phyloP scores from a whole-genome alignment of 345 rosid species.

The Salix viminalis region DNA sequence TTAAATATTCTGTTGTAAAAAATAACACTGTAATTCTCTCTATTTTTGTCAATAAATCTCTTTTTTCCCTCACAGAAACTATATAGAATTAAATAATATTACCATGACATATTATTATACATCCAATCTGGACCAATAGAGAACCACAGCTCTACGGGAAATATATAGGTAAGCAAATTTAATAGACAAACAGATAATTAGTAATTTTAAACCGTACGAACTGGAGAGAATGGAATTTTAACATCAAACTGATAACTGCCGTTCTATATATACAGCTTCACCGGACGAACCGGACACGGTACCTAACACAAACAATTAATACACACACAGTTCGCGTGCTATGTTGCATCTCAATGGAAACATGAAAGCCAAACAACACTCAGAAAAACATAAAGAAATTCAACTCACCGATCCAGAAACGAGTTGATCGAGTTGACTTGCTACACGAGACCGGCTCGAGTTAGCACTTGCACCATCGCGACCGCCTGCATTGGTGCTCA shows the following conservation, averaged over 20 bases:
- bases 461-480: slow-evolving; percentile 19
- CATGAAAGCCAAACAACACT: background rate
- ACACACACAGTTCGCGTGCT: background rate
- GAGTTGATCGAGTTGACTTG: slow-evolving; percentile 29
- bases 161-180: background rate
- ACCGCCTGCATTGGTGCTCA: background rate
- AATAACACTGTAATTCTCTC: background rate
- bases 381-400: background rate
- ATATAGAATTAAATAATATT: background rate
- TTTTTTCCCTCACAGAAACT: too few species aligned
- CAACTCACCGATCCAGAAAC: slow-evolving; percentile 38
- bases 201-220: background rate
- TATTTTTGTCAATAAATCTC: too few species aligned
- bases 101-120: background rate
- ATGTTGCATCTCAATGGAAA: background rate
- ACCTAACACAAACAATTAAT: background rate
- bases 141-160: background rate
- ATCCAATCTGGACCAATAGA: background rate
- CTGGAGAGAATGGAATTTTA: background rate
- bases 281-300: background rate
- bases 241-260: background rate
- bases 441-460: slow-evolving; percentile 29
- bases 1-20: background rate
- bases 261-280: background rate
- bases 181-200: background rate